Conservation (phyloP, 352 stramenopile genomes). For the Hyaloperonospora brassicae region DNA sequence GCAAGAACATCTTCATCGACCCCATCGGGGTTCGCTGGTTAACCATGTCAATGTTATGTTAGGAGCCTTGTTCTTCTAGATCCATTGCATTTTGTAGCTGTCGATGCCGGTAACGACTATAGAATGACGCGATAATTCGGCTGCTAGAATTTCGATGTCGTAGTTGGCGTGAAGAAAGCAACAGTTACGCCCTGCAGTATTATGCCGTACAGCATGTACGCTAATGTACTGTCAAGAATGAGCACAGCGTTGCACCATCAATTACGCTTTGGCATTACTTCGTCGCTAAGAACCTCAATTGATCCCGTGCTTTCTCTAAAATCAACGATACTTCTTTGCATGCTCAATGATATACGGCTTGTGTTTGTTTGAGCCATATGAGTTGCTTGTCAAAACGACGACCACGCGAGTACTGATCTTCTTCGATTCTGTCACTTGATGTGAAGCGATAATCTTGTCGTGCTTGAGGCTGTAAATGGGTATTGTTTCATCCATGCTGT, state of each 20-base stretch:
- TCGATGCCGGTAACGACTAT: constrained; percentile 1
- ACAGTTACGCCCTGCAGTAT: neutral
- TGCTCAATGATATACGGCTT: neutral
- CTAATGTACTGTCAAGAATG: constrained; percentile 1
- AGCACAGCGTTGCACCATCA: constrained; percentile 4
- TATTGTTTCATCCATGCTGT: constrained; percentile 2
- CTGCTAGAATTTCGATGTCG: constrained; percentile 1
- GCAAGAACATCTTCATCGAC: neutral
- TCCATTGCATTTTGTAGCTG: neutral
- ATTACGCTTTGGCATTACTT: constrained; percentile 3
- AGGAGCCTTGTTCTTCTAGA: neutral
- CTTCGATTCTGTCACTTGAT: constrained; percentile 1
- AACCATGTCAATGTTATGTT: neutral
- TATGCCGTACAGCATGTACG: neutral
- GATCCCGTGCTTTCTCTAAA: neutral
- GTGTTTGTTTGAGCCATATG: neutral
- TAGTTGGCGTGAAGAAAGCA: neutral
- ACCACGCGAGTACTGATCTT: constrained; percentile 1
- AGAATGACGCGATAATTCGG: constrained; percentile 4
- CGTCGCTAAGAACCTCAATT: neutral
- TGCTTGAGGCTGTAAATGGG: neutral
- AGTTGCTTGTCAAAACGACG: neutral
- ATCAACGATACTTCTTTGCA: neutral
- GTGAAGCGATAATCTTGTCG: neutral
- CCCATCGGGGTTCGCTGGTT: neutral